Percentiles rank a stretch among this genome's conserved stretches.
These are phyloP conservation scores for Yamadazyma triangularis DNA, from an alignment of 1,139 yeast genomes.

Conservation along the genomic window DNA sequence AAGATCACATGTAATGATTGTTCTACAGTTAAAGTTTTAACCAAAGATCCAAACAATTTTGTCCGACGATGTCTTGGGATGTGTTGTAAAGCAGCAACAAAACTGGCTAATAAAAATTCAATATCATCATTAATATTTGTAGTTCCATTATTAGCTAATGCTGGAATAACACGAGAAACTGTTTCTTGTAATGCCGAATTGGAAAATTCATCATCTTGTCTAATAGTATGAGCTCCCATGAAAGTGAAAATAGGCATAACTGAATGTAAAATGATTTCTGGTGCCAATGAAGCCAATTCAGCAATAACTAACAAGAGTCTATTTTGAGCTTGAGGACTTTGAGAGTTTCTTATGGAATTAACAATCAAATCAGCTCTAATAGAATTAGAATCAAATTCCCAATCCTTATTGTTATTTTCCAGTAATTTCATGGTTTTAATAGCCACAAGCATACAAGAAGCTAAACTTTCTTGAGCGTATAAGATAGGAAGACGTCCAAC, in stretches of 20 bases:
- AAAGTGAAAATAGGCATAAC: conserved; percentile 99
- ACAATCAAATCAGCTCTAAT: conserved; percentile 88
- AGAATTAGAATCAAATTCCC: conserved; percentile 55
- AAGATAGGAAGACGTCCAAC: conserved; percentile 90
- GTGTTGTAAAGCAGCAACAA: conserved; percentile 89
- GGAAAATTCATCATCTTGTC: conserved; percentile 95
- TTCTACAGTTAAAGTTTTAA: conserved; percentile 69
- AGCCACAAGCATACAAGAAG: conserved; percentile 76
- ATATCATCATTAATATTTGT: conserved; percentile 26
- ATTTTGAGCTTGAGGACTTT: conserved; percentile 94
- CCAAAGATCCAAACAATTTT: conserved; percentile 71
- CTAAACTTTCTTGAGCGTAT: conserved; percentile 87
- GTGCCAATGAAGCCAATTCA: conserved; percentile 80
- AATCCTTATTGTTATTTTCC: conserved; percentile 14
- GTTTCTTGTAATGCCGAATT: conserved; percentile 92
- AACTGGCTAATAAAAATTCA: conserved; percentile 82
- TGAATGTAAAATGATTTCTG: conserved; percentile 88
- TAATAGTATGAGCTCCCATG: conserved; percentile 96
- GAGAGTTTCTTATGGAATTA: conserved; percentile 81
- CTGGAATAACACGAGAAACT: conserved; percentile 85
- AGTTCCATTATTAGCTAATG: conserved; percentile 60
- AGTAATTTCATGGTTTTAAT: conserved; percentile 50
- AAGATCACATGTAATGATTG: conserved; percentile 67
- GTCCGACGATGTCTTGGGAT: conserved; percentile 96
- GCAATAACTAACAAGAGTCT: conserved; percentile 80